Conservation (phyloP, 1,284 basidiomycete species). For the Neonothopanus nambi region DNA sequence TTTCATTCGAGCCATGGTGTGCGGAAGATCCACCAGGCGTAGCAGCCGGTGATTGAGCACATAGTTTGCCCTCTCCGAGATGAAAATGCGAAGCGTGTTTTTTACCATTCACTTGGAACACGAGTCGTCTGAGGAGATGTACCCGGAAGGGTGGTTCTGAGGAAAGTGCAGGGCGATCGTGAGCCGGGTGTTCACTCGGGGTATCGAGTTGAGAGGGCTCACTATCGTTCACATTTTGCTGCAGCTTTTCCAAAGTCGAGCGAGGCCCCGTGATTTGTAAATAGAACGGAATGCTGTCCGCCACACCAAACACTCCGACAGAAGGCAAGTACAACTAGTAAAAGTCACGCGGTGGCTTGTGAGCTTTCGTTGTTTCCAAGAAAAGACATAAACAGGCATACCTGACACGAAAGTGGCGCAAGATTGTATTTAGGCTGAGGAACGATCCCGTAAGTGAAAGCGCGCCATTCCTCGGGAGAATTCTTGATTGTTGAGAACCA, state of each 20-base stretch:
- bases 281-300: slow-evolving; percentile 15
- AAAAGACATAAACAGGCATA: neutral
- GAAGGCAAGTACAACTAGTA: slow-evolving; percentile 14
- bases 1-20: neutral
- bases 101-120: slow-evolving; percentile 5
- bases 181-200: neutral
- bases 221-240: neutral
- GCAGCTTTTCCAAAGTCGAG: slow-evolving; percentile 4
- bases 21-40: neutral
- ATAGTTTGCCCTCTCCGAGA: slow-evolving; percentile 13
- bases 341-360: neutral
- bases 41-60: neutral
- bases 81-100: slow-evolving; percentile 4
- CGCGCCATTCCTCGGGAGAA: slow-evolving; percentile 16
- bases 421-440: slow-evolving; percentile 7
- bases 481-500: slow-evolving; percentile 14
- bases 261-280: slow-evolving; percentile 11
- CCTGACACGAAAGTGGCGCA: slow-evolving; percentile 15
- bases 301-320: slow-evolving; percentile 14
- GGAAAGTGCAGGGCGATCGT: neutral
- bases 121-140: slow-evolving; percentile 8
- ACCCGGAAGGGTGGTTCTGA: slow-evolving; percentile 7
- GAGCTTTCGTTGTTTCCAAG: neutral
- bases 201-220: neutral
- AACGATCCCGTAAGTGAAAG: slow-evolving; percentile 4